Evolutionary conservation across 805 yeast genomes (phyloP).

Genomic region (Sugiyamaella valdiviana): DNA sequence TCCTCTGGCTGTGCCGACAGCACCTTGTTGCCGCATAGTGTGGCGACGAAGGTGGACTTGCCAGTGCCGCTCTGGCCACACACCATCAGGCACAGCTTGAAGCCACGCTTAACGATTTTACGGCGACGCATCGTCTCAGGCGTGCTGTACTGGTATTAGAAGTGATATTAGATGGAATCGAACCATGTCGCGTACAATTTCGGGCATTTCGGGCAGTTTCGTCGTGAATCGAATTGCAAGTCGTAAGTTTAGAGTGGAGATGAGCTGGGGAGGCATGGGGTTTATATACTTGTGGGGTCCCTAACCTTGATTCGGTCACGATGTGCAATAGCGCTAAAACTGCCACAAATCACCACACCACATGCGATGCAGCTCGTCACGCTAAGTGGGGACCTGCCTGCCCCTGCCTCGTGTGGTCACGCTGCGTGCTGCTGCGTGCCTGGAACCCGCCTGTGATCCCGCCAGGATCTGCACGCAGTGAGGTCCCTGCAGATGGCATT

Average conservation of each 20-base stretch:
- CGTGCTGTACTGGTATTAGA: constrained; percentile 7
- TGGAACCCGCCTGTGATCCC: too few species aligned
- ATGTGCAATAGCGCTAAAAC: not conserved
- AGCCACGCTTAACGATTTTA: constrained; percentile 60
- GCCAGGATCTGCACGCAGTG: too few species aligned
- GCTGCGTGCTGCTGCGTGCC: too few species aligned
- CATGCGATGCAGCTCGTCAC: too few species aligned
- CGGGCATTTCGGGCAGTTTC: too few species aligned
- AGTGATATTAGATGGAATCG: not conserved
- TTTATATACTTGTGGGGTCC: not conserved
- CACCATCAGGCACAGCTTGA: constrained; percentile 41
- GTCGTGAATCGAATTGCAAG: not conserved
- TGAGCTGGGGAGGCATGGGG: not conserved
- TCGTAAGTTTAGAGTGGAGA: not conserved
- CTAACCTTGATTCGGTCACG: not conserved
- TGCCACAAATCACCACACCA: too few species aligned
- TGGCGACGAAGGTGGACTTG: constrained; percentile 66
- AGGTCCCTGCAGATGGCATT: too few species aligned
- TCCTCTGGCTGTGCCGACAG: not conserved
- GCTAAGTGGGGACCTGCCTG: too few species aligned
- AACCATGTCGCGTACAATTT: not conserved
- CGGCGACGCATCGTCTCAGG: constrained; percentile 43
- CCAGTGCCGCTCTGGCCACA: constrained; percentile 74
- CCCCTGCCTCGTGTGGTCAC: too few species aligned
- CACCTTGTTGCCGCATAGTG: constrained; percentile 44